Evolutionary conservation across 2,329 filamentous ascomycete genomes (phyloP), one percentile per base, ranked within the genome.

Genomic region (Phoma sp.): DNA sequence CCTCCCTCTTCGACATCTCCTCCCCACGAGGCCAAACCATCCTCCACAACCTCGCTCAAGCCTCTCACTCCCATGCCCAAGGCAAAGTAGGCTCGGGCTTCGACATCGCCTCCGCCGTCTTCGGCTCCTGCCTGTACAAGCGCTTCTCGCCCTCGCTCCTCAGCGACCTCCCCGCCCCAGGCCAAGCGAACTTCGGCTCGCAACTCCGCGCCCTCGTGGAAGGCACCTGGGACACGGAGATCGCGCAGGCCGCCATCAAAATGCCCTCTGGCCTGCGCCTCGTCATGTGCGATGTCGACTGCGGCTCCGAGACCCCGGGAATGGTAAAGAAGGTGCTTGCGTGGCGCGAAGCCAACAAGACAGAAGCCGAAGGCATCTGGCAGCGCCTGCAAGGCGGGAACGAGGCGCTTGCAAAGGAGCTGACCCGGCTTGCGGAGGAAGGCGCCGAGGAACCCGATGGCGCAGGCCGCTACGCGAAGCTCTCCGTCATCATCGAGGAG

Each of bases 31-130:
- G 86, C 45, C 82, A 82, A 61, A 79, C 80, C 25, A 83, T 83
- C 44, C 82, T 97, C 48, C 95, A 99, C 79, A 98, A 98, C 76
- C 86, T 99, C 45, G 89, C 93, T 0, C 95, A 99, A 79, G 90
- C 90, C 1, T 89, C 91, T 4, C 95, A 99, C 78, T 97, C 93
- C 71, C 91, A 93, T 1, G 95, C 95, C 0, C 95, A 99, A 78
- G 95, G 95, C 23, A 99, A 99, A 76, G 88, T 99, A 14, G 95
- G 95, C 44, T 95, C 90, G 0, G 95, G 95, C 18, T 99, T 99
- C 73, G 95, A 99, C 72, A 89, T 99, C 47, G 95, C 93, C 0
- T 88, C 90, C 24, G 95, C 95, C 14, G 91, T 96, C 13, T 97
- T 91, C 74, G 95, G 95, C 13, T 93, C 90, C 13, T 96, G 91